A percentile compares a stretch with the other conserved stretches of the same genome.
Conservation (phyloP, 2,329 filamentous ascomycete species). For the Epichloe gansuensis region DNA sequence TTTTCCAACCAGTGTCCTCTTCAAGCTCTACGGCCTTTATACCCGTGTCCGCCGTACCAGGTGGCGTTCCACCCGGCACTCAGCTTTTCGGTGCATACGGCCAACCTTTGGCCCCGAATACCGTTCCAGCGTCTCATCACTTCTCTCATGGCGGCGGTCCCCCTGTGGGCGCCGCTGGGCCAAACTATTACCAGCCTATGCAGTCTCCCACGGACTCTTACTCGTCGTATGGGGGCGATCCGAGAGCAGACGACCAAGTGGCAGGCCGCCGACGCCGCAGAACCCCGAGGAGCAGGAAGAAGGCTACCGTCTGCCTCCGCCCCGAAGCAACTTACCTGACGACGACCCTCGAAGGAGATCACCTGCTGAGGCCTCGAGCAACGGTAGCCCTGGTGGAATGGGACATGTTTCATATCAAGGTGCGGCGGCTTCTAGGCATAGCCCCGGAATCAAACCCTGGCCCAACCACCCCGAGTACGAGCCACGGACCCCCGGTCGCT, state of each 20-base stretch:
- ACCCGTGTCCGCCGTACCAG: conserved; percentile 44
- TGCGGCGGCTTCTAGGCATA: conserved; percentile 23
- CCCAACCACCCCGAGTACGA: conserved; percentile 6
- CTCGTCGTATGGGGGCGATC: conserved; percentile 24
- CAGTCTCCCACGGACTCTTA: conserved; percentile 33
- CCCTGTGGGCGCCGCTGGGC: conserved; percentile 18
- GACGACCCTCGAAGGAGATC: conserved; percentile 40
- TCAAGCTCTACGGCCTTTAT: conserved; percentile 46
- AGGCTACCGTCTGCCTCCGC: conserved; percentile 33
- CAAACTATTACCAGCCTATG: conserved; percentile 29
- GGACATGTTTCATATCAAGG: conserved; percentile 26
- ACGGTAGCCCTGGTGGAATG: conserved; percentile 33
- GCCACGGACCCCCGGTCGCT: conserved; percentile 17
- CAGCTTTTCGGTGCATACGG: conserved; percentile 46
- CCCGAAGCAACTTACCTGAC: conserved; percentile 28
- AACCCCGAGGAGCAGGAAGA: conserved; percentile 27
- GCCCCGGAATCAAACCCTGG: conserved; percentile 27
- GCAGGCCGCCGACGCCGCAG: conserved; percentile 23
- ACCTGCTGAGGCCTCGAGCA: conserved; percentile 35
- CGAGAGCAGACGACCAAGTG: conserved; percentile 20
- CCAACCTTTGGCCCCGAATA: conserved; percentile 34
- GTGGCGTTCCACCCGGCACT: conserved; percentile 44
- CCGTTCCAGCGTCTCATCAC: conserved; percentile 15
- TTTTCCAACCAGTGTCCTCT: conserved; percentile 47
- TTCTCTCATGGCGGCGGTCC: conserved; percentile 10